A percentile compares a stretch with the other conserved stretches of the same genome.
Conservation (phyloP, 2,329 filamentous ascomycete genomes). For the Bisporella sp. region DNA sequence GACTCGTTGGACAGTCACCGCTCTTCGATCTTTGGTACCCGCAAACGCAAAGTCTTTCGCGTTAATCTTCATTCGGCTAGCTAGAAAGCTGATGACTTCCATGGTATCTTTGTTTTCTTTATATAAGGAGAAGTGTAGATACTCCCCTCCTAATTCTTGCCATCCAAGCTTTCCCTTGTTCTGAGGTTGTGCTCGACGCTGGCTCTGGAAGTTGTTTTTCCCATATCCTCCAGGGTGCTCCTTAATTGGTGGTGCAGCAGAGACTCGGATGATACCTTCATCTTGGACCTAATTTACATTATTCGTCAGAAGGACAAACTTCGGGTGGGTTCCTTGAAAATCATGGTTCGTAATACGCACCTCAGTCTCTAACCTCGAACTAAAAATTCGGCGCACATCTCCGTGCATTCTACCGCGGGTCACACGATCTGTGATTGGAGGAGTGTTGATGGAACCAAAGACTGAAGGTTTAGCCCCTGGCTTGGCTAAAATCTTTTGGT, state of each 20-base stretch:
- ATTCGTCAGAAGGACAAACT: background rate
- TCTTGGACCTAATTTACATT: conserved; percentile 16
- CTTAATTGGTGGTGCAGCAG: conserved; percentile 28
- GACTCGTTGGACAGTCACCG: conserved; percentile 61
- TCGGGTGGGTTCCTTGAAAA: too few relatives aligned
- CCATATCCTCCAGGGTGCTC: conserved; percentile 3
- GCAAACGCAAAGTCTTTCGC: conserved; percentile 59
- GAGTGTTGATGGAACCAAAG: conserved; percentile 45
- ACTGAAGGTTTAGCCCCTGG: conserved; percentile 49
- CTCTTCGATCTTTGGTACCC: conserved; percentile 66
- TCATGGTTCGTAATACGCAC: conserved; percentile 34
- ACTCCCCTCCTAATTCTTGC: conserved; percentile 61
- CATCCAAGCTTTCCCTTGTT: conserved; percentile 42
- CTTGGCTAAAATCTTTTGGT: conserved; percentile 43
- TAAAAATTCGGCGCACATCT: conserved; percentile 54
- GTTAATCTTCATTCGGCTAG: conserved; percentile 49
- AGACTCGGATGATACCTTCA: conserved; percentile 51
- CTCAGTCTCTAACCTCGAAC: conserved; percentile 52
- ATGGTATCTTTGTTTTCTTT: conserved; percentile 65
- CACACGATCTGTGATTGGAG: conserved; percentile 51
- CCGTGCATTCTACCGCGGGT: conserved; percentile 54
- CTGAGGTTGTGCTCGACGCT: conserved; percentile 8
- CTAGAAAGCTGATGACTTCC: conserved; percentile 57
- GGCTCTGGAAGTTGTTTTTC: conserved; percentile 10
- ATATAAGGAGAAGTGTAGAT: conserved; percentile 67